These are phyloP conservation scores for Glaciozyma antarctica DNA, from an alignment of 768 basidiomycete species.

Conservation along the genomic window DNA sequence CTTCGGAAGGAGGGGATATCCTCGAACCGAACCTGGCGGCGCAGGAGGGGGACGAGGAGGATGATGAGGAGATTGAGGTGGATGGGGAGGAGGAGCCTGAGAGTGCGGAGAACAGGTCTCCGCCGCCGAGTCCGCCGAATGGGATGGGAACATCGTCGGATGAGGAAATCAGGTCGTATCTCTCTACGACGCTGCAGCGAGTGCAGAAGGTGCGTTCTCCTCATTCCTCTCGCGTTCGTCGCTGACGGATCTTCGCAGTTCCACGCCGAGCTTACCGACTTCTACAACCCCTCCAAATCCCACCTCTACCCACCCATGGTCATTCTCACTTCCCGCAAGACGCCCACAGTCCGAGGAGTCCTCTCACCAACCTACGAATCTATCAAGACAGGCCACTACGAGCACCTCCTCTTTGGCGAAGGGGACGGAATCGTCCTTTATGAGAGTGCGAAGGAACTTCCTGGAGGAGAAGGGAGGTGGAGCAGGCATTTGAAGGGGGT, in stretches of 20 bases:
- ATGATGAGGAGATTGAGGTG: neutral
- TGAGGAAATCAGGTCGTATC: constrained; percentile 7
- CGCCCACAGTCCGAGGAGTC: constrained; percentile 29
- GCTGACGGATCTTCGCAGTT: constrained; percentile 9
- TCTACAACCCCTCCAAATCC: constrained; percentile 22
- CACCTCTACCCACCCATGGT: constrained; percentile 28
- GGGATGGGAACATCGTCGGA: neutral
- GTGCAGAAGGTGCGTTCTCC: constrained; percentile 6
- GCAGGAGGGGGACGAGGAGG: neutral
- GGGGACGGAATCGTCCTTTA: constrained; percentile 5
- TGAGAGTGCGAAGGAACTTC: neutral
- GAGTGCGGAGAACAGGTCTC: neutral
- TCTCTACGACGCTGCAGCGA: neutral
- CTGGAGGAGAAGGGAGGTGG: neutral
- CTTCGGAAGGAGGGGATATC: neutral
- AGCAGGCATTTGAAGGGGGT: neutral
- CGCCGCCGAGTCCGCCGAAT: neutral
- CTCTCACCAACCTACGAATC: constrained; percentile 13
- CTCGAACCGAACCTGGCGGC: neutral
- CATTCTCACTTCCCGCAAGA: constrained; percentile 15
- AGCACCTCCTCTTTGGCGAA: neutral
- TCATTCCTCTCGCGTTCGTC: too few relatives aligned
- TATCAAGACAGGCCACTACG: neutral
- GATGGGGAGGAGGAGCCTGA: constrained; percentile 7
- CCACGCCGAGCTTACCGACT: constrained; percentile 12